Base-by-base conservation (phyloP, 2,329 filamentous ascomycete species). In the Diplodia mutila region DNA sequence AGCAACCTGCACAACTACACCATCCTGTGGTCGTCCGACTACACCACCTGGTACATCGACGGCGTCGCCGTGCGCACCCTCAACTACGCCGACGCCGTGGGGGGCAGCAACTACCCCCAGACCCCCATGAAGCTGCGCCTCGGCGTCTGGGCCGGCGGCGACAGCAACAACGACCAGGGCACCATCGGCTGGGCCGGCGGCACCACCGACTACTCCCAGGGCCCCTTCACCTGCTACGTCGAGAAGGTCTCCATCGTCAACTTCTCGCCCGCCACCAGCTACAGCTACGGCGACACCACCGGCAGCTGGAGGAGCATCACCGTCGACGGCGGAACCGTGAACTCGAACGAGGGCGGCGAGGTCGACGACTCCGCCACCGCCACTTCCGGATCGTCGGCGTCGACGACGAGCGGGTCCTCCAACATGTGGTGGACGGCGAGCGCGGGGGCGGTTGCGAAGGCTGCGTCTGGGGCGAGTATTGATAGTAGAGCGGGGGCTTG, bases 21-120 rank as follows among this genome's bases (percentile, higher is more conserved):
- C 16, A 82, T 86, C 46, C 80, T 86, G 66, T 92, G 90, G 90
- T 91, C 87, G 29, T 80, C 84, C 71, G 85, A 89, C 0, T 79
- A 82, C 69, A 79, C 91, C 23, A 82, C 88, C 67, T 92, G 86
- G 84, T 86, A 82, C 72, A 86, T 93, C 64, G 90, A 94, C 72
- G 87, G 87, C 69, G 78, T 80, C 1, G 81, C 85, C 6, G 84
- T 91, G 59, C 87, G 90, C 68, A 86, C 84, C 2, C 81, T 90
- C 14, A 72, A 81, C 2, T 84, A 86, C 64, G 78, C 78, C 16
- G 85, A 89, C 49, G 73, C 78, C 46, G 78, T 83, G 37, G 83
- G 82, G 70, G 86, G 86, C 12, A 72, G 82, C 37, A 83, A 84
- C 72, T 92, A 87, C 75, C 90, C 90, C 0, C 90, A 93, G 76